phyloP scores from a whole-genome alignment of 176 grass and related monocot species.

The Cenchrus purpureus region DNA sequence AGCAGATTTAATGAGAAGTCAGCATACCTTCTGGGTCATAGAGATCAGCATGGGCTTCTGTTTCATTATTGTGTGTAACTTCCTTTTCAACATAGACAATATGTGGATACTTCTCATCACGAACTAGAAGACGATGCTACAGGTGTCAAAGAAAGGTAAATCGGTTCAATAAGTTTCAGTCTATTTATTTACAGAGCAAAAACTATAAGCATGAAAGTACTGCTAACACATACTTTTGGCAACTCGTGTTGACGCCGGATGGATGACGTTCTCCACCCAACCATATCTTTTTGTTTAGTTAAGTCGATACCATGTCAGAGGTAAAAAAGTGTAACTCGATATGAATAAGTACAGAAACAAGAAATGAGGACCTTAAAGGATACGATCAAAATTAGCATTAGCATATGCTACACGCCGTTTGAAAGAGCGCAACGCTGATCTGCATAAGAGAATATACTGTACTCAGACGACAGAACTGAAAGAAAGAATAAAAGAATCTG shows the following conservation, averaged over 20 bases:
- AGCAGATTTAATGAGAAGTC: conserved; percentile 7
- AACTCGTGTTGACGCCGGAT: conserved; percentile 93
- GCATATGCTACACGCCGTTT: conserved; percentile 94
- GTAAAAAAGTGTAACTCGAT: conserved; percentile 23
- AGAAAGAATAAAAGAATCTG: conserved; percentile 30
- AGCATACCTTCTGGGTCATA: conserved; percentile 83
- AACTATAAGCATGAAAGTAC: conserved; percentile 34
- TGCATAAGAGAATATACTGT: conserved; percentile 55
- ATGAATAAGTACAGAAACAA: conserved; percentile 12
- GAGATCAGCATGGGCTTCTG: conserved; percentile 35
- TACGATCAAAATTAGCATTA: conserved; percentile 99
- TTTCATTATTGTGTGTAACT: conserved; percentile 48
- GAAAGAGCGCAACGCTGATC: conserved; percentile 87
- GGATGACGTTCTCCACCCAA: conserved; percentile 98
- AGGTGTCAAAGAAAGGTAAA: conserved; percentile 29
- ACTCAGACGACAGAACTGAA: conserved; percentile 23
- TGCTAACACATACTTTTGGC: conserved; percentile 64
- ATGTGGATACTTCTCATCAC: conserved; percentile 92
- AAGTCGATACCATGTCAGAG: conserved; percentile 53
- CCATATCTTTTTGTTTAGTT: conserved; percentile 92
- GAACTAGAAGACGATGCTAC: conserved; percentile 87
- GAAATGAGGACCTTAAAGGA: conserved; percentile 54
- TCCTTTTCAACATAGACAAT: conserved; percentile 96
- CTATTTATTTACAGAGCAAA: conserved; percentile 26
- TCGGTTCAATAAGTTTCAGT: conserved; percentile 11